Conservation (phyloP, 306 rosid genomes). For the Biancaea sappan region DNA sequence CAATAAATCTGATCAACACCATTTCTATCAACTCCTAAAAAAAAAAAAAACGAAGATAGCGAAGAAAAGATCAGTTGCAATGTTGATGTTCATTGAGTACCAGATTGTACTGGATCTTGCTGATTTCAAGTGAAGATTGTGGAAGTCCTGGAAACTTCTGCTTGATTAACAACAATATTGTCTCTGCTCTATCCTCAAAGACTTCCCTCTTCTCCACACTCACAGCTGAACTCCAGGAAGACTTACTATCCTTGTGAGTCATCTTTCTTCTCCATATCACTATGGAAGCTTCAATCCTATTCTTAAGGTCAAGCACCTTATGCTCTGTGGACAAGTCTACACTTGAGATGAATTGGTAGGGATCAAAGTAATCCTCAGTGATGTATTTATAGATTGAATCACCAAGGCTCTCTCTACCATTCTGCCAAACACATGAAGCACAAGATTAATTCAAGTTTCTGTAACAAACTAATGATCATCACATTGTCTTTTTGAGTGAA, state of each 20-base stretch:
- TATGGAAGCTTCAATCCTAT: constrained; percentile 68
- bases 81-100: constrained; percentile 28
- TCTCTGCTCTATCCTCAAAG: constrained; percentile 91
- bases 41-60: background rate
- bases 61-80: background rate
- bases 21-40: too few species aligned
- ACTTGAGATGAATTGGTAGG: constrained; percentile 49
- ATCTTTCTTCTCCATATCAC: constrained; percentile 96
- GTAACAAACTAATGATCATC: background rate
- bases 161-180: constrained; percentile 70
- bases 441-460: background rate
- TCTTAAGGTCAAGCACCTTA: constrained; percentile 66
- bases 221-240: constrained; percentile 83
- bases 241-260: constrained; percentile 72
- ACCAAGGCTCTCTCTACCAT: constrained; percentile 70
- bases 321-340: constrained; percentile 64
- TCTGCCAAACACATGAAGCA: constrained; percentile 40
- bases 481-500: background rate
- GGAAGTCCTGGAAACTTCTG: constrained; percentile 89
- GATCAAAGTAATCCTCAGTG: constrained; percentile 61
- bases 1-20: constrained; percentile 1
- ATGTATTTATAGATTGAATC: constrained; percentile 62
- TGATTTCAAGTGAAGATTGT: constrained; percentile 87
- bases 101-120: constrained; percentile 84
- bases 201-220: constrained; percentile 90